phyloP scores from a whole-genome alignment of 2,329 filamentous ascomycete genomes.

The Whalleya microplaca region DNA sequence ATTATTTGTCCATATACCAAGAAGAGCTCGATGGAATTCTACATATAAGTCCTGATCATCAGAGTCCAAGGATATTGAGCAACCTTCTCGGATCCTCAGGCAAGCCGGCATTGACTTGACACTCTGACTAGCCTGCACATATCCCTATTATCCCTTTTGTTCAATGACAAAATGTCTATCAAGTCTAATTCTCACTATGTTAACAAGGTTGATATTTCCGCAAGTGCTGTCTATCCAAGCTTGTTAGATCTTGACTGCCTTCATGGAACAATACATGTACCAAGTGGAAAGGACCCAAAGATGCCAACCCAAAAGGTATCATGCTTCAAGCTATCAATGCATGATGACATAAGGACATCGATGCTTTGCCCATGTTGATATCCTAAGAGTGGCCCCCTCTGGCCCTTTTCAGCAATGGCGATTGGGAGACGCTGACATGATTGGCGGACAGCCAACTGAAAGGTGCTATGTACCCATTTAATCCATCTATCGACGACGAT shows the following conservation, averaged over 20 bases:
- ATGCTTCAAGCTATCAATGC: neutral
- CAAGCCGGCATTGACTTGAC: neutral
- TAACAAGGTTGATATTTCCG: neutral
- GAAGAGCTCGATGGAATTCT: neutral
- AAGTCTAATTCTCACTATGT: neutral
- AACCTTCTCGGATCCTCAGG: neutral
- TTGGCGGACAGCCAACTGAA: neutral
- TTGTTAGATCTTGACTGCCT: neutral
- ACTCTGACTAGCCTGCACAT: neutral
- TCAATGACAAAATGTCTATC: neutral
- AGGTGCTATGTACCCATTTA: neutral
- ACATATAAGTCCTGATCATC: neutral
- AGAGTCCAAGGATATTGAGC: neutral
- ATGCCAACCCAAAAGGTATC: neutral
- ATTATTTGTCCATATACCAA: constrained; percentile 38
- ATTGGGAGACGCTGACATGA: neutral
- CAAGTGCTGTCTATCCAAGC: neutral
- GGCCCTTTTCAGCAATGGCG: neutral
- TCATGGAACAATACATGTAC: too few relatives aligned
- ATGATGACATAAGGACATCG: neutral
- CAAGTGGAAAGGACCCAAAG: neutral
- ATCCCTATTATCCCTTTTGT: neutral
- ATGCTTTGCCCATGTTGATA: neutral
- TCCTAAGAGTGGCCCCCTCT: neutral
- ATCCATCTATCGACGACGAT: neutral